A percentile compares a stretch with the other conserved stretches of the same genome.
Evolutionary conservation across 2,329 filamentous ascomycete species (phyloP).

Genomic region (Colletotrichum costaricense): DNA sequence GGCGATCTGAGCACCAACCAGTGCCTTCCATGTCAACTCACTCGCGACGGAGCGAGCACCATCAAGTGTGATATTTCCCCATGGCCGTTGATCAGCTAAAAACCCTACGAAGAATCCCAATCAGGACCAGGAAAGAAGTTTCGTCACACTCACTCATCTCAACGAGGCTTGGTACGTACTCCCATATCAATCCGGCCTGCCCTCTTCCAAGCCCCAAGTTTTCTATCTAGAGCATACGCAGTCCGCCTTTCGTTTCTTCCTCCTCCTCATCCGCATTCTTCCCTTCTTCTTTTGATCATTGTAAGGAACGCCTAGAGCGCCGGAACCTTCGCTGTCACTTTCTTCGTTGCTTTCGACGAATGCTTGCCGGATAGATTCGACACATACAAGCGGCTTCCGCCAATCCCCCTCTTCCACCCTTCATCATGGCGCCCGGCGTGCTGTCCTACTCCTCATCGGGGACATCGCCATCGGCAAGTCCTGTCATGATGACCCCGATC

Average conservation of each 20-base stretch:
- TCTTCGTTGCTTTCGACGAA: constrained; percentile 31
- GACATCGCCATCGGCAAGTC: constrained; percentile 37
- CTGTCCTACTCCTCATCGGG: constrained; percentile 36
- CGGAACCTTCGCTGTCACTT: constrained; percentile 28
- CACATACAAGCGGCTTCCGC: constrained; percentile 31
- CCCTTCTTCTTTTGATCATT: neutral
- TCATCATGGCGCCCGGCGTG: constrained; percentile 36
- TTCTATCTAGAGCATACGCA: constrained; percentile 27
- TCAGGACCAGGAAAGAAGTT: constrained; percentile 1
- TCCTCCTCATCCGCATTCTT: constrained; percentile 7
- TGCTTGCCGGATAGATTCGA: constrained; percentile 24
- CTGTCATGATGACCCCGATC: constrained; percentile 36
- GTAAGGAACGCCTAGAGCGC: constrained; percentile 33
- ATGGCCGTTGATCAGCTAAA: constrained; percentile 31
- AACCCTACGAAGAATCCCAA: constrained; percentile 28
- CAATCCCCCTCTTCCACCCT: constrained; percentile 10
- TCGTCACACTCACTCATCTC: constrained; percentile 36
- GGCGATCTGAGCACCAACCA: constrained; percentile 37
- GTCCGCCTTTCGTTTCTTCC: constrained; percentile 30
- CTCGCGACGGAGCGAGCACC: constrained; percentile 31
- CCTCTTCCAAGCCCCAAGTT: constrained; percentile 23
- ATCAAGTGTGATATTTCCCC: constrained; percentile 3
- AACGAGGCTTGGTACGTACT: constrained; percentile 35
- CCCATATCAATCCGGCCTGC: constrained; percentile 31
- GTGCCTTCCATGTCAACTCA: constrained; percentile 34